Base-by-base conservation (phyloP, 164 flowering plant species). In the Taxillus chinensis region DNA sequence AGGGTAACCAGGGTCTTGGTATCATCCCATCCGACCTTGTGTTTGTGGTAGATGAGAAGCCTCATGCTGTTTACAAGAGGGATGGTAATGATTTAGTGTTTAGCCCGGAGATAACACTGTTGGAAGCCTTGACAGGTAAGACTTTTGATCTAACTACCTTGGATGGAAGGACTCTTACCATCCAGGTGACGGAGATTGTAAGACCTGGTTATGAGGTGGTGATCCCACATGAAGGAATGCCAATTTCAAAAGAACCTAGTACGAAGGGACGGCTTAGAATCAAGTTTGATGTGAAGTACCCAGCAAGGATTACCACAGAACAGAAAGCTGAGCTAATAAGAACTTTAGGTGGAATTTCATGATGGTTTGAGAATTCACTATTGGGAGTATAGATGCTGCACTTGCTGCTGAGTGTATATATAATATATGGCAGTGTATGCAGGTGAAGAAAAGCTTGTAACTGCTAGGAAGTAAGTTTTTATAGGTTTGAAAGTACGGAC, bases 211-310 rank as follows among this genome's bases (percentile, higher is more conserved):
- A 70, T 62, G 96, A 93, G 70, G 57, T 82, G 66, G 71, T 83
- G 15, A 65, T 93, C 16, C 81, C 84, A 14, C 75, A 84, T 69
- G 95, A 90, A 77, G 98, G 98, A 53, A 93, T 93, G 98, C 98
- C 98, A 39, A 80, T 85, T 53, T 85, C 92, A 6, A 88, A 75
- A 73, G 90, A 90, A 66, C 95, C 89, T 8, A 77, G 89, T 50
- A 83, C 67, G 77, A 93, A 80, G 63, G 98, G 98, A 15, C 80
- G 76, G 62, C 73, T 93, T 70, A 82, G 80, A 70, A 70, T 93
- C 66, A 87, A 80, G 67, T 75, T 93, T 43, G 84, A 85, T 55
- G 87, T 93, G 17, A 83, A 71, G 56, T 93, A 88, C 71, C 98
- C 98, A 16, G 70, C 89, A 38, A 80, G 86, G 64, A 83, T 93